Base-by-base conservation (phyloP, 1,284 basidiomycete genomes). In the Hemileccinum hortonii region DNA sequence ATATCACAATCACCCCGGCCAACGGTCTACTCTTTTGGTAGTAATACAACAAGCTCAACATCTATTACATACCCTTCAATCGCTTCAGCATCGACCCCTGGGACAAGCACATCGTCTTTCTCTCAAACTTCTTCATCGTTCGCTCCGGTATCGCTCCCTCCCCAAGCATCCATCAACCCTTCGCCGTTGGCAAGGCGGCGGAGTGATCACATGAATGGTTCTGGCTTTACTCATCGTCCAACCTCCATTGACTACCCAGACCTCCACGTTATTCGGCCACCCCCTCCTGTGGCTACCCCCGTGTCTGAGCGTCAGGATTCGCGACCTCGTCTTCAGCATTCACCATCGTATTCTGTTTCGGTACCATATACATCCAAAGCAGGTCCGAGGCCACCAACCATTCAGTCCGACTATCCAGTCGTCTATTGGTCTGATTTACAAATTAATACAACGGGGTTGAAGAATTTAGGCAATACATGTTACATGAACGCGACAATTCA, bases 401-500 rank as follows among this genome's bases (percentile, higher is more conserved):
- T 90, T 54, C 67, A 69, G 22, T 84, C 81, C n/a, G 81, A 85
- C 47, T 92, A 88, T 66, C 83, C 85, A 11, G 83, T 92, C 19
- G 76, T 76, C 10, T 94, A 90, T 68, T 95, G 92, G 93, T 69
- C 77, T 16, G 89, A 92, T 66, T 75, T 82, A 39, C 80, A 86
- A 58, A 82, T 95, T 53, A 92, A 90, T 16, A 82, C 88, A 35
- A 88, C 89, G 0, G 96, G 96, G 3, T 70, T 99, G 68, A 94
- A 94, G 80, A 99, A 99, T 70, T 70, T 99, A 55, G 97, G 96
- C 32, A 98, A 99, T 70, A 99, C 97, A 1, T 99, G 96, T 71
- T 99, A 98, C 70, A 98, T 99, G 94, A 99, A 98, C 70, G 92
- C 95, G 29, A 95, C 94, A 5, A 83, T 99, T 21, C 96, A 99